Percentiles rank a stretch among this genome's conserved stretches.
phyloP scores from a whole-genome alignment of 148 eudicot genomes.

The Spergularia marina region DNA sequence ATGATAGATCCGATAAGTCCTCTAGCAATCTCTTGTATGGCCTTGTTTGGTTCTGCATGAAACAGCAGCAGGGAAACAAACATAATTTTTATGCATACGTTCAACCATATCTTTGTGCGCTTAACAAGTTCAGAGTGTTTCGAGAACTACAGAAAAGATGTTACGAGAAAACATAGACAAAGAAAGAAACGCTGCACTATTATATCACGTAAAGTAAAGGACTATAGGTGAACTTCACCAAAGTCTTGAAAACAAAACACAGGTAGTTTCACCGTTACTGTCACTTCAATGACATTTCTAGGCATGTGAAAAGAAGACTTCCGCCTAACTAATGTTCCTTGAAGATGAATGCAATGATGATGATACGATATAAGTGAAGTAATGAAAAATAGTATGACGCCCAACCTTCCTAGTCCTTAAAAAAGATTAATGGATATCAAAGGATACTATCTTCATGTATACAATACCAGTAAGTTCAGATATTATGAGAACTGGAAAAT shows the following conservation, averaged over 20 bases:
- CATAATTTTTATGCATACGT: not conserved
- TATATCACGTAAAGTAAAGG: not conserved
- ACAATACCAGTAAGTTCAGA: not conserved
- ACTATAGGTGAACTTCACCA: conserved; percentile 9
- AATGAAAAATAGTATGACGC: not conserved
- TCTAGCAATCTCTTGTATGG: conserved; percentile 77
- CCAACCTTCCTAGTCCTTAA: not conserved
- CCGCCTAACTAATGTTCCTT: not conserved
- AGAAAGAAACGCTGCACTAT: not conserved
- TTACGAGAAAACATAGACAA: not conserved
- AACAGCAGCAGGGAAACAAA: conserved; percentile 19
- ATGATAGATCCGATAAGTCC: conserved; percentile 63
- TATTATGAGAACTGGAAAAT: too few species aligned
- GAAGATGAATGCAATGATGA: not conserved
- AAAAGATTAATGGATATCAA: not conserved
- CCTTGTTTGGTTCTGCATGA: conserved; percentile 63
- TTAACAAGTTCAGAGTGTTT: not conserved
- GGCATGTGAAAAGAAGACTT: not conserved
- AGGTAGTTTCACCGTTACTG: not conserved
- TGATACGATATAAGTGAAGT: not conserved
- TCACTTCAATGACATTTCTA: not conserved
- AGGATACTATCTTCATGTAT: not conserved
- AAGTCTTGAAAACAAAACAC: not conserved
- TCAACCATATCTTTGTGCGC: not conserved
- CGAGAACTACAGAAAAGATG: not conserved